A percentile compares a stretch with the other conserved stretches of the same genome.
Evolutionary conservation across 768 basidiomycete genomes (phyloP).

Genomic region (Mycena vitilis): DNA sequence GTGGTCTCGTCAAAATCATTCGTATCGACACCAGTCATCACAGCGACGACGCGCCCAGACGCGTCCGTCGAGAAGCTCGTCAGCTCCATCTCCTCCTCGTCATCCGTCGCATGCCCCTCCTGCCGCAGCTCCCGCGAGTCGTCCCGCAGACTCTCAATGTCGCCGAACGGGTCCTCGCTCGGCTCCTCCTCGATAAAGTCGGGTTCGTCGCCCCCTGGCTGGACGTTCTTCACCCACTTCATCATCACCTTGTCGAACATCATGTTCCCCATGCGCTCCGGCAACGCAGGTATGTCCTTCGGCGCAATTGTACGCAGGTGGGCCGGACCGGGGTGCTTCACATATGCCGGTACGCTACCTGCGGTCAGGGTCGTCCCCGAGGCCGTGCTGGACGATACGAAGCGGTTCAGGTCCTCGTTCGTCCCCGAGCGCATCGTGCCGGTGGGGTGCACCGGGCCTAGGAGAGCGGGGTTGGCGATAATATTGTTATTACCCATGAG

Average conservation of each 20-base stretch:
- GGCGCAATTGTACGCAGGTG: constrained; percentile 87
- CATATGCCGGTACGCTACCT: constrained; percentile 82
- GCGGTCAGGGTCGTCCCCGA: constrained; percentile 80
- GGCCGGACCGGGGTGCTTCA: constrained; percentile 84
- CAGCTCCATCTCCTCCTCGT: constrained; percentile 75
- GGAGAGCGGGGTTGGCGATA: constrained; percentile 39
- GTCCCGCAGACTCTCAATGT: constrained; percentile 87
- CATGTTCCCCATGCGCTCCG: constrained; percentile 89
- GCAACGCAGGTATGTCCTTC: constrained; percentile 78
- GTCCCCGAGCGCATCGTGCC: constrained; percentile 62
- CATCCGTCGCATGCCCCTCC: constrained; percentile 63
- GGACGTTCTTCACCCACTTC: constrained; percentile 82
- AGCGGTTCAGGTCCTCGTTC: constrained; percentile 85
- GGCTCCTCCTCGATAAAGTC: constrained; percentile 54
- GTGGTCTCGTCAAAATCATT: constrained; percentile 56
- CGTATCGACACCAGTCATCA: constrained; percentile 62
- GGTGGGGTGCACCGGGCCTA: constrained; percentile 56
- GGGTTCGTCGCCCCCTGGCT: constrained; percentile 45
- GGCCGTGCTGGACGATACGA: constrained; percentile 89
- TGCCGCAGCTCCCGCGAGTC: constrained; percentile 58
- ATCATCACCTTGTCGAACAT: constrained; percentile 84
- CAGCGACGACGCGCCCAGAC: constrained; percentile 61
- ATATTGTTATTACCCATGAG: constrained; percentile 42
- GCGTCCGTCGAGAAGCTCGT: constrained; percentile 82
- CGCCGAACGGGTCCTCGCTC: constrained; percentile 92